Percentiles rank a stretch among this genome's conserved stretches.
Conservation (phyloP, 2,329 filamentous ascomycete species). For the Colletotrichum coccodes region DNA sequence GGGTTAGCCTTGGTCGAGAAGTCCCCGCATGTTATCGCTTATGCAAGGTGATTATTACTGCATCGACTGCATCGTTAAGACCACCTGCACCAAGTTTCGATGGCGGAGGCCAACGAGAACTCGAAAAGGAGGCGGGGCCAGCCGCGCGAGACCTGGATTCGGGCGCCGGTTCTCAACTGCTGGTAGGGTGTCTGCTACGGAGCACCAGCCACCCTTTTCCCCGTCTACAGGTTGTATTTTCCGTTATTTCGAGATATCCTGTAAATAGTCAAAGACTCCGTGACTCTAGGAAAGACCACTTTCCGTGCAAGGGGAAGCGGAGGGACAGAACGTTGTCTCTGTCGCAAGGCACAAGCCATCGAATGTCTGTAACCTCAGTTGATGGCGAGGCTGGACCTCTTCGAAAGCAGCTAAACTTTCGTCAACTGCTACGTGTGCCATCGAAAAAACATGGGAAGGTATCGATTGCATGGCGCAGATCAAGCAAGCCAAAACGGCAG, state of each 20-base stretch:
- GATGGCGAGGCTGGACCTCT: background rate
- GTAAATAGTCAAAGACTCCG: background rate
- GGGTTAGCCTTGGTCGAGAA: conserved; percentile 11
- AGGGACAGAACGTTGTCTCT: background rate
- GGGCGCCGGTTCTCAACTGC: conserved; percentile 1
- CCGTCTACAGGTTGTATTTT: background rate
- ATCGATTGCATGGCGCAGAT: conserved; percentile 23
- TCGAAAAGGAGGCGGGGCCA: background rate
- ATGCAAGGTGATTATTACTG: conserved; percentile 23
- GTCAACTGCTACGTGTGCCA: background rate
- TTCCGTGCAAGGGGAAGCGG: background rate
- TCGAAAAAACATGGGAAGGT: background rate
- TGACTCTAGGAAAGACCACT: background rate
- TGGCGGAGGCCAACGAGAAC: background rate
- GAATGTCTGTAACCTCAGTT: background rate
- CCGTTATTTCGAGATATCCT: background rate
- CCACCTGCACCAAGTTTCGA: background rate
- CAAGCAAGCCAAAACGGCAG: conserved; percentile 22
- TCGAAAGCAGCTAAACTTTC: conserved; percentile 4
- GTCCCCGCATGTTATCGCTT: conserved; percentile 11
- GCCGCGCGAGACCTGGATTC: background rate
- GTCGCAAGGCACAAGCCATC: background rate
- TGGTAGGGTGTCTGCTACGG: background rate
- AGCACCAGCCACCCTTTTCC: background rate
- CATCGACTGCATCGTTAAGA: background rate